Evolutionary conservation across 768 basidiomycete genomes (phyloP).

Genomic region (Omphalotus guepiniiformis): DNA sequence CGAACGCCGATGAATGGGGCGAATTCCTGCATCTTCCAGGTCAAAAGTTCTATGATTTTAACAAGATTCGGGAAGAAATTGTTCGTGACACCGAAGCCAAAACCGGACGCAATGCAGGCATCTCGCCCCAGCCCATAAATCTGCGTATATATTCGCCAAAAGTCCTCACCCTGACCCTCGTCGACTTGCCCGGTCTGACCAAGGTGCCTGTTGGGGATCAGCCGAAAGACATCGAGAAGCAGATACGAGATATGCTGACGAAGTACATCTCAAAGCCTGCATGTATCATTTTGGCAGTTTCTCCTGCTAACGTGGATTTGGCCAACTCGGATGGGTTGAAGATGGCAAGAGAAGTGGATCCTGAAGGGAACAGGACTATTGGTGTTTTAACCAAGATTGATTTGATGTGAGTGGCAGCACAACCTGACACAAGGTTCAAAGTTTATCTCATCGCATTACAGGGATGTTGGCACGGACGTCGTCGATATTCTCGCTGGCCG

Average conservation of each 20-base stretch:
- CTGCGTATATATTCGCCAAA: slow-evolving; percentile 96
- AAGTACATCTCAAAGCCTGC: slow-evolving; percentile 95
- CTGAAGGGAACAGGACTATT: slow-evolving; percentile 94
- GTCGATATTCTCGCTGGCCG: slow-evolving; percentile 98
- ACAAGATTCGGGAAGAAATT: slow-evolving; percentile 95
- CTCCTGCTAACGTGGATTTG: slow-evolving; percentile 93
- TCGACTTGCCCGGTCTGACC: slow-evolving; percentile 95
- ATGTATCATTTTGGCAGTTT: slow-evolving; percentile 95
- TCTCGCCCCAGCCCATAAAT: slow-evolving; percentile 96
- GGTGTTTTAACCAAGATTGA: slow-evolving; percentile 99
- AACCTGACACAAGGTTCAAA: not conserved
- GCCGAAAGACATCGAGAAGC: slow-evolving; percentile 95
- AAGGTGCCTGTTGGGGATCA: slow-evolving; percentile 96
- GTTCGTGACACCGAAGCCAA: slow-evolving; percentile 96
- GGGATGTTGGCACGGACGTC: slow-evolving; percentile 97
- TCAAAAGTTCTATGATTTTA: slow-evolving; percentile 97
- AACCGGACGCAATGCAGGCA: slow-evolving; percentile 97
- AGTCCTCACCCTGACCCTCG: slow-evolving; percentile 93
- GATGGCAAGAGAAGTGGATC: slow-evolving; percentile 94
- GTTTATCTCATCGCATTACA: slow-evolving; percentile 27
- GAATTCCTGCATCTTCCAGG: slow-evolving; percentile 96
- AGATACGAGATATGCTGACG: slow-evolving; percentile 94
- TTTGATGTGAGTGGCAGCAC: slow-evolving; percentile 68
- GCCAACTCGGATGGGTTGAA: slow-evolving; percentile 98
- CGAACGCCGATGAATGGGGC: slow-evolving; percentile 96